Base-by-base conservation (phyloP, 1,284 basidiomycete genomes). In the Ganoderma lucidum region DNA sequence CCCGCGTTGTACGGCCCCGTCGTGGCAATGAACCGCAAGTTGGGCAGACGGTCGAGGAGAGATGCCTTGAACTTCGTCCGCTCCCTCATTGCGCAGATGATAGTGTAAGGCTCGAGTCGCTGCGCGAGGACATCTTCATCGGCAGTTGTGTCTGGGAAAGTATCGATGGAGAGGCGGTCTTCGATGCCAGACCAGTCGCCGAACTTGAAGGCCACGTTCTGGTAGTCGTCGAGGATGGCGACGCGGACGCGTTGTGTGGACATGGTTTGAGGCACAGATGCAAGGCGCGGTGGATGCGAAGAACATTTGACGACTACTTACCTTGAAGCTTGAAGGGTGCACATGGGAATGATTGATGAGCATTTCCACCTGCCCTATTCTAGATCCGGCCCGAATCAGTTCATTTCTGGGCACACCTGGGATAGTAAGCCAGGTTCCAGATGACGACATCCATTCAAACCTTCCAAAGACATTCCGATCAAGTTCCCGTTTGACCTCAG, bases 81-180 rank as follows among this genome's bases (percentile, higher is more conserved):
- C 76, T 92, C 90, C 66, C 90, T 82, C 90, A 91, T 92, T 3
- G 88, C 84, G 75, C 87, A 88, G n/a, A 92, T 82, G 48, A 92
- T 85, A 6, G 86, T 77, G 78, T 87, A 91, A 0, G 83, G 81
- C 59, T 82, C 73, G 51, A 92, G 81, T 56, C 88, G 81, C 55
- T 82, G 74, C 2, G 83, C 84, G 2, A 91, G 82, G 28, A 78
- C 77, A 76, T 85, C 83, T 74, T 88, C 87, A 67, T 87, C 84
- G 15, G 78, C 75, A 44, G 90, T 77, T 0, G 88, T 88, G 62
- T 89, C 85, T 3, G 80, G 80, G 78, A 84, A 88, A 41, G 86
- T 82, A 70, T 88, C 84, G 66, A 88, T 78, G 9, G 74, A 63
- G 35, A 83, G 77, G 63, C 78, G 81, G 62, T 80, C 79, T 53